Evolutionary conservation across 164 flowering plant genomes (phyloP), one percentile per base, ranked within the genome.

Genomic region (Aristolochia contorta): DNA sequence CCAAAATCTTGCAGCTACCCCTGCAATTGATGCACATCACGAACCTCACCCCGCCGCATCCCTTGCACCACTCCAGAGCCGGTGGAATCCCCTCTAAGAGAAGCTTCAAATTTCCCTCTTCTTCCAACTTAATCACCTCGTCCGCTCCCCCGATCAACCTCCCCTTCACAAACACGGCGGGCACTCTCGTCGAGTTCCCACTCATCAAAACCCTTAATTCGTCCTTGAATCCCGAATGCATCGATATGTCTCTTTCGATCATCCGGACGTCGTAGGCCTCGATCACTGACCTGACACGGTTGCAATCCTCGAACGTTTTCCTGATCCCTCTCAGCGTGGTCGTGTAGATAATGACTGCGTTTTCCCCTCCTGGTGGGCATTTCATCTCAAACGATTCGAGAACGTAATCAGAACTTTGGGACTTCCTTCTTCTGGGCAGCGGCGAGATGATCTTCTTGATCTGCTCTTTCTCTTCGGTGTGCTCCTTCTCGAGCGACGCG

Each of bases 241-340:
- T 93, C 0, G 98, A 93, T 21, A 88, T 57, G 43, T 93, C 98
- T 10, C 97, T 78, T 71, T 93, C 98, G 3, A 79, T 37, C 63
- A 82, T 54, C 0, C 64, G 79, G 15, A 87, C 68, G 0, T 60
- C 45, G 30, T 86, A 75, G 0, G 90, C 86, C 57, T 85, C 87
- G 16, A 87, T 47, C 14, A 79, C 59, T 0, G 87, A 74, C 41
- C 98, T 51, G 0, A 83, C 92, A 0, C 18, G 66, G 70, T 93
- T 93, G 74, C 98, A 93, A 21, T 87, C 96, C 78, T 93, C 98
- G 30, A 86, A 93, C 0, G 98, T 93, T 69, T 87, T 90, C 67
- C 98, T 66, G 32, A 93, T 86, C 23, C 98, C 97, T 64, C 98
- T 71, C 76, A 90, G 64, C 3, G 98, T 87, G 0, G 98, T 93